Base-by-base conservation (phyloP, 1,284 basidiomycete species). In the Ceratobasidium sp. region DNA sequence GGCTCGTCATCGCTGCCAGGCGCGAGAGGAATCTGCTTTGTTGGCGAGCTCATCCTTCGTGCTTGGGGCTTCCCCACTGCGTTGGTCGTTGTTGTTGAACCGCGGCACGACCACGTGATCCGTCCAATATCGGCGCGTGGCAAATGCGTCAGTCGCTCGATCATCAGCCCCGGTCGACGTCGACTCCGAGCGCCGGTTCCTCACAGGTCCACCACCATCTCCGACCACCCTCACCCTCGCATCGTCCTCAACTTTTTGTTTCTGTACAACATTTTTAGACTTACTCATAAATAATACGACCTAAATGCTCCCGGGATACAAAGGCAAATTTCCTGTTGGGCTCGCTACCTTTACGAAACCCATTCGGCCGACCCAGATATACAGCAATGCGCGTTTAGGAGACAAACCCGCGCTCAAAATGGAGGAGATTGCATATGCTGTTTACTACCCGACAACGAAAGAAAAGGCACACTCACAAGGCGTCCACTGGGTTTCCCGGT, bases 381-480 rank as follows among this genome's bases (percentile, higher is more conserved):
- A 65, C 38, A 67, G 78, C n/a, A 74, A 69, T 40, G 65, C 78
- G n/a, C 61, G 64, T 40, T 26, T 79, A 7, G 69, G 76, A 67
- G 78, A 56, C 6, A 61, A 73, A 26, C 77, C 66, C 44, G 80
- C 79, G 9, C 64, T 80, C 17, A 65, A 52, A 50, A 54, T 80
- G 42, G 78, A 79, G 26, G 70, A 79, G 44, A 67, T 79, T 23
- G 66, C 56, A 4, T 80, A 78, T 40, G 59, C 67, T 2, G 67
- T 77, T 26, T 79, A 67, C 62, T 80, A 80, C 48, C 80, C 80
- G 20, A 74, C 66, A 15, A 46, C 46, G 38, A 28, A 57, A 28
- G 26, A 42, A 48, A 17, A 65, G 68, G 66, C 38, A 40, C 77
- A 77, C 7, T 78, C 28, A 13, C 59, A 50, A 69, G 44, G 57